Base-by-base conservation (phyloP, 805 yeast species). In the Candida nanaspora region DNA sequence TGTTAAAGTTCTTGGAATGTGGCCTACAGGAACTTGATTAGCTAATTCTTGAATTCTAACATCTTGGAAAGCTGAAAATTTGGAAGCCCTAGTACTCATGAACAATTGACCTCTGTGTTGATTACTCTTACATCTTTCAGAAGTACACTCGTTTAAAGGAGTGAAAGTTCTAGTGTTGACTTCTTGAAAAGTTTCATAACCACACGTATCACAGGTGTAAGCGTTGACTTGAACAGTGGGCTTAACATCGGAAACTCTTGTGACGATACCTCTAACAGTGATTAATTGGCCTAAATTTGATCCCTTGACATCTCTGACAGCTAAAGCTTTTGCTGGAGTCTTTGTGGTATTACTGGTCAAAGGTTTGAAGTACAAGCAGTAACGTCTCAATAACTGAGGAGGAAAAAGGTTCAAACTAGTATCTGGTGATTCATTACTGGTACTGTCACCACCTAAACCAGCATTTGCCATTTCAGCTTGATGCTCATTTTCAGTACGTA, bases 141-240 rank as follows among this genome's bases (percentile, higher is more conserved):
- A 85, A 1, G 88, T 78, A 67, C 99, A 93, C 55, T 88, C 95
- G 3, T 69, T 59, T 40, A 88, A 66, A n/a, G 99, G 99, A 23
- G 84, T 80, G 64, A 86, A 94, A 34, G 85, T 80, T 57, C 80
- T 79, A 16, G 89, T 67, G 48, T 77, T 81, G 49, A 93, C 95
- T 60, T 94, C 98, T 67, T 93, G 98, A 72, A 94, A 93, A 40
- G 87, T 80, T 65, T 93, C 99, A 63, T 76, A 83, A 37, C 98
- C 99, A 70, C 99, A 93, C 53, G 84, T 84, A 59, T 93, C 98
- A 66, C 99, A 93, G 6, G 98, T 86, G 59, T 91, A 94, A 1
- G 98, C 98, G 52, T 83, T 87, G 40, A 93, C 97, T 45, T 76
- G 69, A 7, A 93, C 86, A 6, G 86, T 71, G 4, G 99, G 99